Evolutionary conservation across 1,284 basidiomycete species (phyloP).

Genomic region (Boletus semigastroideus): DNA sequence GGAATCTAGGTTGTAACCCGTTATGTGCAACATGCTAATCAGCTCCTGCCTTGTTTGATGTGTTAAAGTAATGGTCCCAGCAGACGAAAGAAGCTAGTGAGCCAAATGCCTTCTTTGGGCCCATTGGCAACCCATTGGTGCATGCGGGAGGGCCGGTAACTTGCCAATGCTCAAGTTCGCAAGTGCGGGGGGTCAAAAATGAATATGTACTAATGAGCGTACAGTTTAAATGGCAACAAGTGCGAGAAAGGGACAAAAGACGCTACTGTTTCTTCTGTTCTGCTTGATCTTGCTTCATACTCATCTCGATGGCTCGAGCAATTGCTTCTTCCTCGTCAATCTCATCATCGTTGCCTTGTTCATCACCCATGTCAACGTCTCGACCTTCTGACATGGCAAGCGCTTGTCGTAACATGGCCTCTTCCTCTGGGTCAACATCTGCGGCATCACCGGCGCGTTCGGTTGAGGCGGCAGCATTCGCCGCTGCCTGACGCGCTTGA

Average conservation of each 20-base stretch:
- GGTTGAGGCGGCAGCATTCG: conserved; percentile 30
- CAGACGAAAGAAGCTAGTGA: not conserved
- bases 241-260: not conserved
- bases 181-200: not conserved
- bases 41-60: not conserved
- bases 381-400: conserved; percentile 53
- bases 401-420: conserved; percentile 63
- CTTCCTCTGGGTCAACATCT: conserved; percentile 60
- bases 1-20: too few species aligned
- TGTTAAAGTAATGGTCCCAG: not conserved
- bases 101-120: not conserved
- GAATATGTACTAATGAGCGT: conserved; percentile 3
- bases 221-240: not conserved
- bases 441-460: conserved; percentile 34
- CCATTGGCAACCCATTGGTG: not conserved
- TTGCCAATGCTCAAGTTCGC: not conserved
- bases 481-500: conserved; percentile 34
- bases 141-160: not conserved
- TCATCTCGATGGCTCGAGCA: conserved; percentile 59
- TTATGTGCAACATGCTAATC: too few species aligned
- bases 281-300: conserved; percentile 48
- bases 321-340: conserved; percentile 58
- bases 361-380: conserved; percentile 41
- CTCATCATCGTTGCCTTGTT: conserved; percentile 42
- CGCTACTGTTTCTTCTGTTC: conserved; percentile 35